Conservation (phyloP, 768 basidiomycete genomes). For the Collybiopsis confluens region DNA sequence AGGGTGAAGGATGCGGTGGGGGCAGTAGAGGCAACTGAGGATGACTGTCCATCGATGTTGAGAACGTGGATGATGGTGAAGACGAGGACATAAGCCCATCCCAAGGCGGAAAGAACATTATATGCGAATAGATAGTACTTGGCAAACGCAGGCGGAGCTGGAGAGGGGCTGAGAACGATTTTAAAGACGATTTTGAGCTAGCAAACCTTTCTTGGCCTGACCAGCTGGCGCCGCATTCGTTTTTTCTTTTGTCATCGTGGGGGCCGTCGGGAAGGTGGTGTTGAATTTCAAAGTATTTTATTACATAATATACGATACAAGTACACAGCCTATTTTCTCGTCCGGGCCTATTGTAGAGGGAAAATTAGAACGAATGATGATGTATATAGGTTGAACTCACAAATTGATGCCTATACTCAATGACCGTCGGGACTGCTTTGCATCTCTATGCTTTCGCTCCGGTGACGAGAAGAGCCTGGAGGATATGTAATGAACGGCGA, state of each 20-base stretch:
- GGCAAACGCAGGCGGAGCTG: conserved; percentile 17
- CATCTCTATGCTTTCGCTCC: not conserved
- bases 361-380: too few relatives aligned
- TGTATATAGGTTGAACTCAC: too few relatives aligned
- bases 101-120: conserved; percentile 69
- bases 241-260: conserved; percentile 1
- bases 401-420: too few relatives aligned
- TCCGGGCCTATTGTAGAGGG: too few relatives aligned
- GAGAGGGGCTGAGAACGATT: not conserved
- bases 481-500: not conserved
- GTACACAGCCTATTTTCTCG: too few relatives aligned
- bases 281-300: too few relatives aligned
- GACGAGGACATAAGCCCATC: conserved; percentile 72
- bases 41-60: conserved; percentile 37
- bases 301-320: too few relatives aligned
- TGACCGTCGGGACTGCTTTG: too few relatives aligned
- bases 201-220: conserved; percentile 6
- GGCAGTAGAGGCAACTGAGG: conserved; percentile 16
- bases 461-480: conserved; percentile 7
- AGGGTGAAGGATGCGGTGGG: conserved; percentile 34
- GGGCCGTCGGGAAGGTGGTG: not conserved
- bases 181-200: not conserved
- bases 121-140: conserved; percentile 72
- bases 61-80: conserved; percentile 47
- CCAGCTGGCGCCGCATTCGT: not conserved